Percentiles rank a stretch among this genome's conserved stretches.
phyloP scores from a whole-genome alignment of 176 grass and related monocot species.

The Musa acuminata region DNA sequence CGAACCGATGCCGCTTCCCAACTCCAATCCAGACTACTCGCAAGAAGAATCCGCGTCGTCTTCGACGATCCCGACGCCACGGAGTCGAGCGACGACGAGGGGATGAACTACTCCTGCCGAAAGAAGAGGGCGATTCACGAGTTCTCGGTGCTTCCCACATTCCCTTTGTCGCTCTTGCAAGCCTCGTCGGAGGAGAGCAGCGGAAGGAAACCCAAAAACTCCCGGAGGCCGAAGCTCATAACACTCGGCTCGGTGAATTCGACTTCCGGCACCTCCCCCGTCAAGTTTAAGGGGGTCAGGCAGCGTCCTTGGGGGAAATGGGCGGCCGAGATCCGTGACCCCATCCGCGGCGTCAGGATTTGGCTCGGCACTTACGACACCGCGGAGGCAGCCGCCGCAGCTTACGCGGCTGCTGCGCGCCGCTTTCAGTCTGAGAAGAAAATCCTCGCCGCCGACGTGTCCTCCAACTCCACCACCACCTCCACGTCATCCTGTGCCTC shows the following conservation, averaged over 20 bases:
- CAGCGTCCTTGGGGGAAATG: constrained; percentile 13
- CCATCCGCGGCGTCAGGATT: neutral
- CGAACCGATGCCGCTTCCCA: neutral
- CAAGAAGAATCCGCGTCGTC: constrained; percentile 1
- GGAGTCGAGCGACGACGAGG: constrained; percentile 14
- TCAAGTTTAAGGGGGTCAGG: constrained; percentile 11
- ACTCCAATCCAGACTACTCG: neutral
- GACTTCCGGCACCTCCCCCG: neutral
- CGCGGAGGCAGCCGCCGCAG: constrained; percentile 1
- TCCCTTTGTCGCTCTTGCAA: neutral
- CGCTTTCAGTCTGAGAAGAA: neutral
- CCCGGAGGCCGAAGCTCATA: neutral
- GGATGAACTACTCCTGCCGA: too few species aligned
- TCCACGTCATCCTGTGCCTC: neutral
- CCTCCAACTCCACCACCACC: neutral
- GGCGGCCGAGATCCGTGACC: constrained; percentile 22
- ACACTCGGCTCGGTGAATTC: neutral
- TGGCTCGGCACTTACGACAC: constrained; percentile 10
- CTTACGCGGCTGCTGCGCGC: neutral
- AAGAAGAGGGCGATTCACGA: neutral
- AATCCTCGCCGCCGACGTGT: neutral
- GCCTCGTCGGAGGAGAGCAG: neutral
- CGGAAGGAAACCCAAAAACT: neutral
- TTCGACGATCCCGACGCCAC: constrained; percentile 16
- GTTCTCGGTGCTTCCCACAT: neutral